Evolutionary conservation across 2,329 filamentous ascomycete species (phyloP).

Genomic region (Rhexocercosporidium sp.): DNA sequence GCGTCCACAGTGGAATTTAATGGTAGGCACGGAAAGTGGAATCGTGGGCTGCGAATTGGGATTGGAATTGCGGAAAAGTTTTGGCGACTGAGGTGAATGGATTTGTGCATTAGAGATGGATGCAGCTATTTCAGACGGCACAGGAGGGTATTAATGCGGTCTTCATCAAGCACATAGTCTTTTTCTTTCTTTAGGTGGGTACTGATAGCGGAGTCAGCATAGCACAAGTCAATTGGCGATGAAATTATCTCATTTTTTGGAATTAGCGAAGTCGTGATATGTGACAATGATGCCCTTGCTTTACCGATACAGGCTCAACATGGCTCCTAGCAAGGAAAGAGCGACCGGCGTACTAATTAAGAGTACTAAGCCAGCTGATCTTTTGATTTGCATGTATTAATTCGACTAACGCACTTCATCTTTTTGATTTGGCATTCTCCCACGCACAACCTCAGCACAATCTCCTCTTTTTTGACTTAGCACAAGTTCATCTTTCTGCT

Average conservation of each 20-base stretch:
- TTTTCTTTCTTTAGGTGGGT: neutral
- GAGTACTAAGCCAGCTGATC: too few relatives aligned
- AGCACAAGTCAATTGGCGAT: neutral
- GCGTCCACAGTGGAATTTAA: slow-evolving; percentile 24
- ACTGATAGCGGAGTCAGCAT: neutral
- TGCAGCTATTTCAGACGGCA: neutral
- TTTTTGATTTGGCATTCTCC: neutral
- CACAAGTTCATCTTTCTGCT: neutral
- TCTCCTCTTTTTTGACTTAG: neutral
- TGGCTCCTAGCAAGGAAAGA: neutral
- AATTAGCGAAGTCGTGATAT: neutral
- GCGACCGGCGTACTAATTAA: too few relatives aligned
- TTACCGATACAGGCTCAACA: neutral
- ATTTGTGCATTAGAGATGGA: neutral
- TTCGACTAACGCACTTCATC: neutral
- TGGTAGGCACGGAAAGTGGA: neutral
- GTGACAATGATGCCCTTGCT: neutral
- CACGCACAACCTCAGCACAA: neutral
- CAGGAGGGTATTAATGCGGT: neutral
- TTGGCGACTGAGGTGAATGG: neutral
- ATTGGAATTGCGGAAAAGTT: neutral
- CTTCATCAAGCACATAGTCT: neutral
- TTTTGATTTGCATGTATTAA: neutral
- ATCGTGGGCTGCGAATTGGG: neutral
- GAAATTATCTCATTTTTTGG: neutral